Evolutionary conservation across 768 basidiomycete genomes (phyloP).

Genomic region (Cantharellus cinnabarinus): DNA sequence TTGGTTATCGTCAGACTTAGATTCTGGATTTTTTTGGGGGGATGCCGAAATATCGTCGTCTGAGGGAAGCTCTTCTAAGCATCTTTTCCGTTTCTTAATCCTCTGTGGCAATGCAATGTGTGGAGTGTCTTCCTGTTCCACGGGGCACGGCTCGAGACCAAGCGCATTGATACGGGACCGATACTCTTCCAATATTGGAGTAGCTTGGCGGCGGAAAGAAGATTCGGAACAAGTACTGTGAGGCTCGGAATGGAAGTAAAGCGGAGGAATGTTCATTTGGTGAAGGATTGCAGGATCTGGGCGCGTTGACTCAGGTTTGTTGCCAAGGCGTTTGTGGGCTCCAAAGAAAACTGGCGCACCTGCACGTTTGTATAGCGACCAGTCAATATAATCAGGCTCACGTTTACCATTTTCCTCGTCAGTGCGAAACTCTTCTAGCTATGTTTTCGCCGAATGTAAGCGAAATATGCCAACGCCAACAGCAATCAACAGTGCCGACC

Average conservation of each 20-base stretch:
- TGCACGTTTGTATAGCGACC: constrained; percentile 34
- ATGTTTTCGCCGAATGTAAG: constrained; percentile 16
- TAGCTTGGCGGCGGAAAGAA: no score
- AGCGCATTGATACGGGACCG: no score
- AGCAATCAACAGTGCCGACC: constrained; percentile 14
- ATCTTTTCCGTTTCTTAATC: no score
- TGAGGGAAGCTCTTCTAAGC: no score
- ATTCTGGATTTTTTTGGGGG: no score
- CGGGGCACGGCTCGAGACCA: no score
- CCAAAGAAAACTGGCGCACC: constrained; percentile 29
- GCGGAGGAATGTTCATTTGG: constrained; percentile 2
- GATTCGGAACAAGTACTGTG: no score
- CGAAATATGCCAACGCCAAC: constrained; percentile 7
- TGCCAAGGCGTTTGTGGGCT: constrained; percentile 22
- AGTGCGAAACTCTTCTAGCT: not conserved
- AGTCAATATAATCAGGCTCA: constrained; percentile 36
- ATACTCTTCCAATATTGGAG: no score
- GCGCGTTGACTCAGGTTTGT: constrained; percentile 13
- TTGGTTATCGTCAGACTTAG: no score
- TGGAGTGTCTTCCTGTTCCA: no score
- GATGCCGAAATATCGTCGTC: no score
- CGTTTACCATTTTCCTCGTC: constrained; percentile 21
- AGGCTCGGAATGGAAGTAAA: not conserved
- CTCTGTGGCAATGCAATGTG: no score
- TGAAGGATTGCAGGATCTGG: constrained; percentile 2